Conservation (phyloP, 164 flowering plant species). For the Aristolochia fimbriata region DNA sequence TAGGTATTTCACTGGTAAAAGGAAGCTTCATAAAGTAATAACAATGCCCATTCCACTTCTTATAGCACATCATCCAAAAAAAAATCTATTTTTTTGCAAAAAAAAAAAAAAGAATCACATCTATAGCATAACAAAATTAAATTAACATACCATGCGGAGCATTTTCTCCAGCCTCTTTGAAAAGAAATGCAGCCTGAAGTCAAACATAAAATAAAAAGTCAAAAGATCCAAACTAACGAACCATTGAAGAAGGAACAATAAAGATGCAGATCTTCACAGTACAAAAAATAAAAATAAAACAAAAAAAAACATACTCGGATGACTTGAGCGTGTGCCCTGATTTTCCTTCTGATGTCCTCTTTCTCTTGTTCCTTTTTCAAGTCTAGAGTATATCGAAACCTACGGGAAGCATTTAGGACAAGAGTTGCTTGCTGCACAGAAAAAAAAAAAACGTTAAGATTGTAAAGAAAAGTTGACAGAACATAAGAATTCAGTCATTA, state of each 20-base stretch:
- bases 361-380: conserved; percentile 79
- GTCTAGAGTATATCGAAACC: conserved; percentile 94
- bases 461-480: no score
- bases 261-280: no score
- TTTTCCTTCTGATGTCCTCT: conserved; percentile 50
- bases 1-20: no score
- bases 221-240: neutral
- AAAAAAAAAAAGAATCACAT: no score
- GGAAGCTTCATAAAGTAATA: no score
- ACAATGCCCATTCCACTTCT: no score
- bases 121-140: no score
- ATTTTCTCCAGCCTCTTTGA: conserved; percentile 51
- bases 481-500: no score
- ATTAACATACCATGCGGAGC: conserved; percentile 32
- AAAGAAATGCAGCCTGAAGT: conserved; percentile 80
- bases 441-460: no score
- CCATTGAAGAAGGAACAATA: neutral
- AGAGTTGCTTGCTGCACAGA: conserved; percentile 81
- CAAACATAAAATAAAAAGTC: conserved; percentile 2
- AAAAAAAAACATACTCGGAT: conserved; percentile 43
- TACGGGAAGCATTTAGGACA: conserved; percentile 93
- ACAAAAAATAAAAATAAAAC: no score
- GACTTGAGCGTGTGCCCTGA: conserved; percentile 89
- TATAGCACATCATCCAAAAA: no score
- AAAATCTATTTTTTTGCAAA: no score